These are phyloP conservation scores for Aeminium ludgeri DNA, from an alignment of 495 filamentous ascomycete genomes.

Conservation along the genomic window DNA sequence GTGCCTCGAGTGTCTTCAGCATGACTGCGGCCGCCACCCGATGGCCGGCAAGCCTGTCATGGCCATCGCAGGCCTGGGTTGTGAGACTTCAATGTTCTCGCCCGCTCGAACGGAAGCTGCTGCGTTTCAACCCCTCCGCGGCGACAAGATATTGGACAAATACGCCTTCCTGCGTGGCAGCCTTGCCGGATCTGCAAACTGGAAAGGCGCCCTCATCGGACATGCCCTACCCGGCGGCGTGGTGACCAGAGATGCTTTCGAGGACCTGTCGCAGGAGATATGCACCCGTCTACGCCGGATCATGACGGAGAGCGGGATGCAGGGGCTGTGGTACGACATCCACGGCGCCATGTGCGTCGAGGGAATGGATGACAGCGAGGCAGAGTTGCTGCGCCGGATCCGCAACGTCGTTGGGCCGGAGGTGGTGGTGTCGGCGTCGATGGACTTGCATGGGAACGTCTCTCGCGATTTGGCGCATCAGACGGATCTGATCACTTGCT, in stretches of 20 bases:
- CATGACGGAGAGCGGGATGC: slow-evolving; percentile 18
- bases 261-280: slow-evolving; percentile 33
- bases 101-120: slow-evolving; percentile 34
- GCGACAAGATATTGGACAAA: slow-evolving; percentile 30
- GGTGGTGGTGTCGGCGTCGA: slow-evolving; percentile 37
- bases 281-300: slow-evolving; percentile 28
- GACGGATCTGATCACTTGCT: slow-evolving; percentile 38
- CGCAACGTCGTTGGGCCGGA: slow-evolving; percentile 31
- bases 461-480: slow-evolving; percentile 34
- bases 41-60: slow-evolving; percentile 25
- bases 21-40: too few species aligned
- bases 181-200: slow-evolving; percentile 30
- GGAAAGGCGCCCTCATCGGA: slow-evolving; percentile 37
- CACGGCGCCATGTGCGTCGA: slow-evolving; percentile 44
- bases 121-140: slow-evolving; percentile 37
- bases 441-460: slow-evolving; percentile 44
- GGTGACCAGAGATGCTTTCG: slow-evolving; percentile 32
- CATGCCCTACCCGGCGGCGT: slow-evolving; percentile 39
- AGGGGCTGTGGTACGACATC: slow-evolving; percentile 43
- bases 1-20: too few species aligned
- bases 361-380: slow-evolving; percentile 34
- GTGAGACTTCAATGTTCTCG: slow-evolving; percentile 40
- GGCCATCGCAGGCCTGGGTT: slow-evolving; percentile 38
- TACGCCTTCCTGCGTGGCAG: slow-evolving; percentile 32
- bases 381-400: slow-evolving; percentile 34